Base-by-base conservation (phyloP, 2,329 filamentous ascomycete genomes). In the Aspergillus sp. region DNA sequence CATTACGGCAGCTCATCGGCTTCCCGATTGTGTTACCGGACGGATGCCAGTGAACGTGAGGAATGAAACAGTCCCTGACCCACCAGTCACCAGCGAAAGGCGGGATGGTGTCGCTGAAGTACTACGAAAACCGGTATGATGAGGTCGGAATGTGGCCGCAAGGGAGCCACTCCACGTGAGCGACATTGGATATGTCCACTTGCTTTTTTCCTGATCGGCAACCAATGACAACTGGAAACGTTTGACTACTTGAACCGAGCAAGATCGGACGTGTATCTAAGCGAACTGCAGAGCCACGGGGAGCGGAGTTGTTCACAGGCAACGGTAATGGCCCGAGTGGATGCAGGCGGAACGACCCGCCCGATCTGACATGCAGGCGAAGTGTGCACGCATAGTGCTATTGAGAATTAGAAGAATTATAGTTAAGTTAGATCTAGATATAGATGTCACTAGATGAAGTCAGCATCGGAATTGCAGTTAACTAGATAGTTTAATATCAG, bases 1-100 rank as follows among this genome's bases (percentile, higher is more conserved):
- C 39, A 59, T 50, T 41, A 32, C 32, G 45, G 52, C 15, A 54
- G 17, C 48, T 47, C 19, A 55, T 51, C 49, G 55, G 51, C 55
- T 62, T 63, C 57, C 55, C 43, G 58, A 57, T 52, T 47, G 28
- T 59, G 48, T 63, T 59, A 61, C 61, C 61, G 59, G 43, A 39
- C 43, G 55, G 30, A 48, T 54, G 23, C 49, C 39, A 56, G 28
- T 7, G 10, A 36, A 23, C 21, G 43, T 13, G 39, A 55, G 13
- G 32, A 38, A 57, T 49, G 56, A 54, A 54, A 21, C 43, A 60
- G 25, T 51, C 38, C 25, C 21, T 45, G 58, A 60, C 58, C 58
- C 58, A 60, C 58, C 28, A 39, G 52, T 12, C 58, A 60, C 58
- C 28, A 48, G 52, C 7, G 23, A 47, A 19, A 28, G 51, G 52